Evolutionary conservation across 441 rosid species (phyloP).

Genomic region (Capsella rubella): DNA sequence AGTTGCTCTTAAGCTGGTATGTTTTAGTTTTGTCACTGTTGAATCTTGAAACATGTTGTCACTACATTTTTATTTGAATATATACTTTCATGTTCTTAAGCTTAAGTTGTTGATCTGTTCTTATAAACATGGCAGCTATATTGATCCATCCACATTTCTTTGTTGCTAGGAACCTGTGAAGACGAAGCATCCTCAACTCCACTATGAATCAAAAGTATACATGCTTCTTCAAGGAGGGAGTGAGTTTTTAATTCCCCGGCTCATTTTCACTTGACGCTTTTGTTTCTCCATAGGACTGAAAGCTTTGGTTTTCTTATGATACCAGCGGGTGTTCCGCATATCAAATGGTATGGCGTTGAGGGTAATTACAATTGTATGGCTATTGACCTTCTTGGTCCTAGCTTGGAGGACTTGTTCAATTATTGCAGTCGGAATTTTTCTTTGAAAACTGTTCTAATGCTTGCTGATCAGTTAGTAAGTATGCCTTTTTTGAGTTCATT

Average conservation of each 20-base stretch:
- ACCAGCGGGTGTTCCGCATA: slow-evolving; percentile 64
- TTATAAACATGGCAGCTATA: background rate
- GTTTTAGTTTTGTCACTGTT: background rate
- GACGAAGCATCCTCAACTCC: slow-evolving; percentile 76
- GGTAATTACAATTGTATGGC: slow-evolving; percentile 71
- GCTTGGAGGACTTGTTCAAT: slow-evolving; percentile 73
- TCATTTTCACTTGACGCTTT: background rate
- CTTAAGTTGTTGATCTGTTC: background rate
- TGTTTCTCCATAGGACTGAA: slow-evolving; percentile 8
- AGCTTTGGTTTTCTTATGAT: slow-evolving; percentile 10
- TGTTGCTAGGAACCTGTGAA: slow-evolving; percentile 58
- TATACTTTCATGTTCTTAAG: too few species aligned
- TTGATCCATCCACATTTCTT: background rate
- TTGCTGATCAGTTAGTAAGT: slow-evolving; percentile 77
- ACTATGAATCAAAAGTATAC: slow-evolving; percentile 70
- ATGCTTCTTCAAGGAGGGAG: slow-evolving; percentile 79
- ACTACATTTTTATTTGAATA: too few species aligned
- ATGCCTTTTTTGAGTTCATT: slow-evolving; percentile 20
- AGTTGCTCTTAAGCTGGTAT: slow-evolving; percentile 73
- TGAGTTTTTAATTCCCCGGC: slow-evolving; percentile 40
- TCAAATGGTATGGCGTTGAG: slow-evolving; percentile 75
- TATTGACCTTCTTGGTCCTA: slow-evolving; percentile 77
- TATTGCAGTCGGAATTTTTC: slow-evolving; percentile 63
- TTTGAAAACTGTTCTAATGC: slow-evolving; percentile 72
- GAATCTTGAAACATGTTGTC: slow-evolving; percentile 8